phyloP scores from a whole-genome alignment of 1,284 basidiomycete genomes.

The Ganoderma boninense region DNA sequence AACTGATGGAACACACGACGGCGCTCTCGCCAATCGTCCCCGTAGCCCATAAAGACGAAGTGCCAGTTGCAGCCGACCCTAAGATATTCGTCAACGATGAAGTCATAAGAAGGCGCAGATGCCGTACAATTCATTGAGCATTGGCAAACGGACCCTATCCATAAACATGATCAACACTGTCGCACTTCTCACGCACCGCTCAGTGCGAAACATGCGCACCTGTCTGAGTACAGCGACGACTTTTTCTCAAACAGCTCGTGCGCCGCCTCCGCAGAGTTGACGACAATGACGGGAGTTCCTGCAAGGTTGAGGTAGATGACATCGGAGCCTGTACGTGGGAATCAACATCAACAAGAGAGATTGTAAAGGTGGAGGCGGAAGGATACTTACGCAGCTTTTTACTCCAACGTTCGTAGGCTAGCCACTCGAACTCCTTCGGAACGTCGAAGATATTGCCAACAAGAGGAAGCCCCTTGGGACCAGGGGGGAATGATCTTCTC shows the following conservation, averaged over 20 bases:
- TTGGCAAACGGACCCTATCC: slow-evolving; percentile 34
- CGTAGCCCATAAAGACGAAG: slow-evolving; percentile 39
- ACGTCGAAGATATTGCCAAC: slow-evolving; percentile 41
- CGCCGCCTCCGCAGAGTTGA: slow-evolving; percentile 40
- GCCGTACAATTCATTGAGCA: slow-evolving; percentile 39
- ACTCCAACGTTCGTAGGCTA: slow-evolving; percentile 36
- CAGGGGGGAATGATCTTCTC: slow-evolving; percentile 36
- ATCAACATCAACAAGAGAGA: neutral
- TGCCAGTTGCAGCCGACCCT: slow-evolving; percentile 41
- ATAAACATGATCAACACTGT: slow-evolving; percentile 8
- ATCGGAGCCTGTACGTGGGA: slow-evolving; percentile 35
- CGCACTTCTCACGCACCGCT: neutral
- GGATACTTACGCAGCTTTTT: slow-evolving; percentile 30
- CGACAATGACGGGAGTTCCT: slow-evolving; percentile 36
- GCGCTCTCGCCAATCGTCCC: slow-evolving; percentile 36
- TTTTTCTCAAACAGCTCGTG: slow-evolving; percentile 39
- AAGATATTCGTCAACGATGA: slow-evolving; percentile 13
- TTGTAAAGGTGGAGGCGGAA: neutral
- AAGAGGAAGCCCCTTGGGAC: slow-evolving; percentile 39
- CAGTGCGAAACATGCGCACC: slow-evolving; percentile 21
- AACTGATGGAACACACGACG: slow-evolving; percentile 38
- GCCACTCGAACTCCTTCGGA: slow-evolving; percentile 38
- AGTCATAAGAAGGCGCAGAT: slow-evolving; percentile 10
- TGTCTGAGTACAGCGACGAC: slow-evolving; percentile 38
- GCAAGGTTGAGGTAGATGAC: slow-evolving; percentile 37